phyloP scores from a whole-genome alignment of 805 yeast species.

The Martiniozyma abietophila region DNA sequence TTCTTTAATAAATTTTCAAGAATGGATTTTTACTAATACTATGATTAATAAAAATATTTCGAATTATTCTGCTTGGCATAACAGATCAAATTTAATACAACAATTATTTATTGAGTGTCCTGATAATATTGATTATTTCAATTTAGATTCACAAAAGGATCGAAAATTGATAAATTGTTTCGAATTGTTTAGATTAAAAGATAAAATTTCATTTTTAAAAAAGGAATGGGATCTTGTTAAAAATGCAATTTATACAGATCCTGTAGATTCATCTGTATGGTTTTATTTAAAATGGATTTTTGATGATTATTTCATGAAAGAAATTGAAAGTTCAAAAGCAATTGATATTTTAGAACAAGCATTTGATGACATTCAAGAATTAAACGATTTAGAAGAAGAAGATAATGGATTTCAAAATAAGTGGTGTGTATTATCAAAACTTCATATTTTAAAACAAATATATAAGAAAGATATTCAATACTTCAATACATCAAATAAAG shows the following conservation, averaged over 20 bases:
- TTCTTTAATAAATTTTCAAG: conserved; percentile 31
- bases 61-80: conserved; percentile 95
- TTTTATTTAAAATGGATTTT: conserved; percentile 76
- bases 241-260: conserved; percentile 86
- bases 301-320: conserved; percentile 32
- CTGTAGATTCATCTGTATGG: conserved; percentile 93
- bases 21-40: conserved; percentile 67
- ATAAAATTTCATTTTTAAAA: conserved; percentile 27
- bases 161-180: no score
- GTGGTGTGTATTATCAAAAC: conserved; percentile 66
- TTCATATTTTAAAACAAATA: conserved; percentile 34
- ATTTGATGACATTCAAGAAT: conserved; percentile 40
- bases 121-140: conserved; percentile 6
- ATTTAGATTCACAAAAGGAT: no score
- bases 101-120: conserved; percentile 29
- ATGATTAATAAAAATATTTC: conserved; percentile 80
- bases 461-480: conserved; percentile 6
- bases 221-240: conserved; percentile 61
- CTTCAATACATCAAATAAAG: conserved; percentile 4
- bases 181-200: conserved; percentile 12
- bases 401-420: conserved; percentile 54
- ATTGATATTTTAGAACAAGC: conserved; percentile 35
- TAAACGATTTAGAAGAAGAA: conserved; percentile 64
- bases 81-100: conserved; percentile 63
- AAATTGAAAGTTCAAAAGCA: conserved; percentile 24